phyloP scores from a whole-genome alignment of 2,329 filamentous ascomycete genomes.

The Ascomycota sp. region DNA sequence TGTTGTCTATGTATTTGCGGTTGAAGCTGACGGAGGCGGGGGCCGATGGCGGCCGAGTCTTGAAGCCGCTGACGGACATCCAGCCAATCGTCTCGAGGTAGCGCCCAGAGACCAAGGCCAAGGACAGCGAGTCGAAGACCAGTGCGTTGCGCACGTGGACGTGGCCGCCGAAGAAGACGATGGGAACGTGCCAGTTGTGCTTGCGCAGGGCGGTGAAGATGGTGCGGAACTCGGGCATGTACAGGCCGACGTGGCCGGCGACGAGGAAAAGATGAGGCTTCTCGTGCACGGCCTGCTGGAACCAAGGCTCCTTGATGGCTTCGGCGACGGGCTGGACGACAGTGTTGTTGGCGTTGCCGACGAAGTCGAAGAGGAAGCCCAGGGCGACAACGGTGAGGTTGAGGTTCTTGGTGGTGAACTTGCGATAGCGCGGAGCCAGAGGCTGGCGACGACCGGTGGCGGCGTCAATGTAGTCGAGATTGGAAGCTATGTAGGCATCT shows the following conservation, averaged over 20 bases:
- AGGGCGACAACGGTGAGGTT: slow-evolving; percentile 71
- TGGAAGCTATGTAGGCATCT: slow-evolving; percentile 70
- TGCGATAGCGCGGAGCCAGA: slow-evolving; percentile 64
- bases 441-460: slow-evolving; percentile 50
- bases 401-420: slow-evolving; percentile 81
- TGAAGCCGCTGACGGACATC: slow-evolving; percentile 58
- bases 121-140: slow-evolving; percentile 57
- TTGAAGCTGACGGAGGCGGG: slow-evolving; percentile 36
- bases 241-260: slow-evolving; percentile 65
- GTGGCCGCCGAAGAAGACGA: slow-evolving; percentile 84
- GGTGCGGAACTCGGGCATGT: slow-evolving; percentile 57
- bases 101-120: slow-evolving; percentile 67
- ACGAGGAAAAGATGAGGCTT: slow-evolving; percentile 78
- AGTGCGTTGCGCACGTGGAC: slow-evolving; percentile 73
- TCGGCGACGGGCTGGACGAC: slow-evolving; percentile 62
- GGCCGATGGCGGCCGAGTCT: slow-evolving; percentile 10
- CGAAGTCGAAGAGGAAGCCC: slow-evolving; percentile 91
- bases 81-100: slow-evolving; percentile 95
- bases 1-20: slow-evolving; percentile 84
- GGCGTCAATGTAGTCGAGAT: slow-evolving; percentile 70
- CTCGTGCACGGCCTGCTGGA: slow-evolving; percentile 64
- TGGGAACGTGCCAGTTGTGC: slow-evolving; percentile 60
- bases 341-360: slow-evolving; percentile 76
- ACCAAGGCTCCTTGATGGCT: slow-evolving; percentile 72
- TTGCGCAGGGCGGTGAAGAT: slow-evolving; percentile 63